A percentile compares a stretch with the other conserved stretches of the same genome.
phyloP scores from a whole-genome alignment of 768 basidiomycete genomes.

The Lactifluus hygrophoroides region DNA sequence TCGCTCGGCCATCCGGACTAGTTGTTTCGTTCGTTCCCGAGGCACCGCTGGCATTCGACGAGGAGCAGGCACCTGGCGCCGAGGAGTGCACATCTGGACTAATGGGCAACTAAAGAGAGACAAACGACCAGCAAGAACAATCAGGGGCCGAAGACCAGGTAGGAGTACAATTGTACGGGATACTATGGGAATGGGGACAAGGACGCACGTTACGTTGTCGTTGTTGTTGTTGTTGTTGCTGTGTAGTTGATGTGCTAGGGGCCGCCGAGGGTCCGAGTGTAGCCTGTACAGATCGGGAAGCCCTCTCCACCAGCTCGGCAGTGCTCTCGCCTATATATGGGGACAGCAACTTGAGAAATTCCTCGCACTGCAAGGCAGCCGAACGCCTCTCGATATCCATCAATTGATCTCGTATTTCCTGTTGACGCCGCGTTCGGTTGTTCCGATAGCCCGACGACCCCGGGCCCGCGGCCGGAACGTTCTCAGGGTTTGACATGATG shows the following conservation, averaged over 20 bases:
- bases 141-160: neutral
- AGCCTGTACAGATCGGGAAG: neutral
- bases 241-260: too few relatives aligned
- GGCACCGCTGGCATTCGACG: neutral
- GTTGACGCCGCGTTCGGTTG: too few relatives aligned
- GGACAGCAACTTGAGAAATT: neutral
- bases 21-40: neutral
- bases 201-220: neutral
- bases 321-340: neutral
- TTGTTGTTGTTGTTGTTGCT: neutral
- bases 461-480: too few relatives aligned
- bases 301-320: too few relatives aligned
- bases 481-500: neutral
- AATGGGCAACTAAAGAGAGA: neutral
- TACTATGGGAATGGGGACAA: neutral
- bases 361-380: neutral
- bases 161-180: neutral
- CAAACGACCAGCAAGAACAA: neutral
- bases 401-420: neutral
- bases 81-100: neutral
- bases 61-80: neutral
- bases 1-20: neutral
- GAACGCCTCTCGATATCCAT: neutral
- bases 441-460: too few relatives aligned
- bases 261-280: neutral